These are phyloP conservation scores for Dendrobium huoshanense DNA, from an alignment of 106 monocot genomes.

Conservation along the genomic window DNA sequence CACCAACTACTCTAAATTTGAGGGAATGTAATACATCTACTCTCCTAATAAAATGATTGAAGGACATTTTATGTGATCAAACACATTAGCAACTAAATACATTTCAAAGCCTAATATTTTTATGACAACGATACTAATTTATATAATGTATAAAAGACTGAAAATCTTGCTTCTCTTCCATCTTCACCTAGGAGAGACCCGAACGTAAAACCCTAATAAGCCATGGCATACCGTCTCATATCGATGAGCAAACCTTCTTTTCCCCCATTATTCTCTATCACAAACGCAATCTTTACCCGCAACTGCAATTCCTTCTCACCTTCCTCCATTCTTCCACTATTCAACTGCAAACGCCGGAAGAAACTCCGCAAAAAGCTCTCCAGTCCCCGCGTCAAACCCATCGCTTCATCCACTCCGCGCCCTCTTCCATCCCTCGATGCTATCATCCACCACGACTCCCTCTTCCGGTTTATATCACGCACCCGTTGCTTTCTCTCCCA, in stretches of 20 bases:
- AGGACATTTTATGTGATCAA: no score
- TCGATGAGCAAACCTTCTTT: not conserved
- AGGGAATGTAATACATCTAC: no score
- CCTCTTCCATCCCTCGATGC: constrained; percentile 37
- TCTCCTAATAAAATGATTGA: no score
- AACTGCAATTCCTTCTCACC: constrained; percentile 2
- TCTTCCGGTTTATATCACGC: constrained; percentile 75
- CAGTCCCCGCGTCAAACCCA: constrained; percentile 53
- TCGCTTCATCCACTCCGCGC: constrained; percentile 39
- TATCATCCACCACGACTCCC: constrained; percentile 46
- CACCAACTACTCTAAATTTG: no score
- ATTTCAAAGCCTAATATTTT: no score
- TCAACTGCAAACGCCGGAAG: constrained; percentile 54
- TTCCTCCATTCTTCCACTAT: constrained; percentile 35
- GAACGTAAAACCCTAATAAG: not conserved
- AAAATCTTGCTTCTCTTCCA: no score
- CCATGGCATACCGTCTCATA: constrained; percentile 20
- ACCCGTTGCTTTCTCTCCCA: constrained; percentile 57
- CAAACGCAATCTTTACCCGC: not conserved
- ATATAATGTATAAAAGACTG: no score
- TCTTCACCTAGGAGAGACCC: no score
- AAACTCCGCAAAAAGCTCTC: constrained; percentile 61
- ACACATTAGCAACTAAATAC: no score
- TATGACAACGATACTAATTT: no score
- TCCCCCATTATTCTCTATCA: not conserved